A percentile compares a stretch with the other conserved stretches of the same genome.
Conservation (phyloP, 2,329 filamentous ascomycete genomes). For the Scedosporium aurantiacum region DNA sequence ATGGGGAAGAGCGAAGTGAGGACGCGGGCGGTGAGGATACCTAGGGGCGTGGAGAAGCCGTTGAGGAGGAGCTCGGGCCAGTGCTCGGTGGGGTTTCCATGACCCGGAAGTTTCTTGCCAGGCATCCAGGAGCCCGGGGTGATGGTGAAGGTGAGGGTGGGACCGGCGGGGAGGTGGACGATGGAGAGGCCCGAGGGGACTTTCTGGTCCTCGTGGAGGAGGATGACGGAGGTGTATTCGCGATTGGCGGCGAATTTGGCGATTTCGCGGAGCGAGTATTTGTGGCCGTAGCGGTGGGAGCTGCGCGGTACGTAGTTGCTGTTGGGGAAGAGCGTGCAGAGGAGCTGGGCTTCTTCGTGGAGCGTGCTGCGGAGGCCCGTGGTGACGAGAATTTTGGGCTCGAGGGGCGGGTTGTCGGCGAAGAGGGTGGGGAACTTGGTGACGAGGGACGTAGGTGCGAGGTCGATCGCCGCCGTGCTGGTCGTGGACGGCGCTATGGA, state of each 20-base stretch:
- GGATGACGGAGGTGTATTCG: slow-evolving; percentile 71
- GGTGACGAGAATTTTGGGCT: slow-evolving; percentile 83
- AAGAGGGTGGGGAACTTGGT: slow-evolving; percentile 54
- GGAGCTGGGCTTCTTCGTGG: slow-evolving; percentile 68
- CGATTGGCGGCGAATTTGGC: slow-evolving; percentile 72
- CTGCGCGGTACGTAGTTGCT: slow-evolving; percentile 77
- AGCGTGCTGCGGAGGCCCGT: slow-evolving; percentile 82
- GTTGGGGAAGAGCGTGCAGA: slow-evolving; percentile 79
- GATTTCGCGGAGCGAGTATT: slow-evolving; percentile 88
- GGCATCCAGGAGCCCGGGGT: slow-evolving; percentile 68
- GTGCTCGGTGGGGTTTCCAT: slow-evolving; percentile 80
- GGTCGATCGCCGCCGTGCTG: slow-evolving; percentile 48
- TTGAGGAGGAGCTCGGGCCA: slow-evolving; percentile 86
- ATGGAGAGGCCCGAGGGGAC: slow-evolving; percentile 71
- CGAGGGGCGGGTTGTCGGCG: slow-evolving; percentile 43
- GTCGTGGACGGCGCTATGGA: slow-evolving; percentile 49
- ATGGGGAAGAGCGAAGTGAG: slow-evolving; percentile 56
- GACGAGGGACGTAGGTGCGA: slow-evolving; percentile 48
- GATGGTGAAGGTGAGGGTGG: slow-evolving; percentile 87
- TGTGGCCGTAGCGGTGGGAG: slow-evolving; percentile 72
- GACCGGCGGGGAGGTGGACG: slow-evolving; percentile 71
- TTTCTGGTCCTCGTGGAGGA: slow-evolving; percentile 86
- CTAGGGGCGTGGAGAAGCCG: slow-evolving; percentile 88
- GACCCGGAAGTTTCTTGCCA: slow-evolving; percentile 75
- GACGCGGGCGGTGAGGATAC: slow-evolving; percentile 74